phyloP scores from a whole-genome alignment of 768 basidiomycete genomes.

The Tulasnella sp. region DNA sequence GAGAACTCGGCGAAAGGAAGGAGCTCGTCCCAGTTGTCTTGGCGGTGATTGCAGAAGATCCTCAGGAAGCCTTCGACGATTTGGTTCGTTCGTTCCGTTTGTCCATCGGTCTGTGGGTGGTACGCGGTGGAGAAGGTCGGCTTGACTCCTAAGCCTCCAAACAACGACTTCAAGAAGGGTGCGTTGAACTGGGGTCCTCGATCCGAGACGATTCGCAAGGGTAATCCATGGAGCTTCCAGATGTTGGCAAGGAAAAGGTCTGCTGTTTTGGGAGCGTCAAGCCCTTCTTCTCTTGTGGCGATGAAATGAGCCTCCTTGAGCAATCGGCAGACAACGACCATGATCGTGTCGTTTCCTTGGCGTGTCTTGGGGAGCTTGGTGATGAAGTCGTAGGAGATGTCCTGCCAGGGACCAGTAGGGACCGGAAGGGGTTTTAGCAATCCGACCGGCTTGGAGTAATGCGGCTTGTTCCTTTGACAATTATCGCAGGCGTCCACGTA shows the following conservation, averaged over 20 bases:
- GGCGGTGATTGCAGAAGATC: background rate
- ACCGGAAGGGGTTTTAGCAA: conserved; percentile 39
- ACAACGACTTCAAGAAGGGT: conserved; percentile 10
- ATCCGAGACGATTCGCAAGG: background rate
- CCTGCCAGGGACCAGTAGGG: conserved; percentile 41
- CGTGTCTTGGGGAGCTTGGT: no score
- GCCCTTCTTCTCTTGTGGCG: background rate
- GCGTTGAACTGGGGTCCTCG: no score
- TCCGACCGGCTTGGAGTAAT: conserved; percentile 35
- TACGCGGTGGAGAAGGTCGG: no score
- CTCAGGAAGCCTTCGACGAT: background rate
- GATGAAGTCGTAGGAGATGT: conserved; percentile 37
- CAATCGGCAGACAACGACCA: background rate
- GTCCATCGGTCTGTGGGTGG: no score
- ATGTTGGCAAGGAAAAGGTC: conserved; percentile 48
- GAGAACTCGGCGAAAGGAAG: background rate
- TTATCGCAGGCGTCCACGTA: conserved; percentile 41
- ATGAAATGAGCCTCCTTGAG: background rate
- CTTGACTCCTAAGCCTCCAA: background rate
- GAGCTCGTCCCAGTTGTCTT: conserved; percentile 14
- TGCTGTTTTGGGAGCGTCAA: conserved; percentile 44
- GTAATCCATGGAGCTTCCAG: conserved; percentile 39
- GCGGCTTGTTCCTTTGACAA: conserved; percentile 38
- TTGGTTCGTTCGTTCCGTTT: conserved; percentile 41
- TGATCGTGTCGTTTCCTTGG: background rate